A percentile compares a stretch with the other conserved stretches of the same genome.
Evolutionary conservation across 768 basidiomycete species (phyloP).

Genomic region (Vishniacozyma victoriae): DNA sequence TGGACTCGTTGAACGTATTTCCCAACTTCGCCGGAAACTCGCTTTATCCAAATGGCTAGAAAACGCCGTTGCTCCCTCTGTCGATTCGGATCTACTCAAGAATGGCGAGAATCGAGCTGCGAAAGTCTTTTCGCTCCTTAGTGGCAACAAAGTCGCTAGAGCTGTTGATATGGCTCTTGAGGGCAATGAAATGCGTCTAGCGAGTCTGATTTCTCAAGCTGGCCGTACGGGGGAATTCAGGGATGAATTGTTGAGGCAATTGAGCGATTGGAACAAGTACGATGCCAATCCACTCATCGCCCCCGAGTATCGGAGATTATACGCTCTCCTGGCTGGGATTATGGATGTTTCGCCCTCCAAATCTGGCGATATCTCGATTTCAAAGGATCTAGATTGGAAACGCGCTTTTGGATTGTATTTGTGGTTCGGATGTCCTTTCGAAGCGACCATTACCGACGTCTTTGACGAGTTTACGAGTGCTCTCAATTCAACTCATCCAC

Average conservation of each 20-base stretch:
- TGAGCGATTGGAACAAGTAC: slow-evolving; percentile 76
- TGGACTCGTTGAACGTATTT: slow-evolving; percentile 56
- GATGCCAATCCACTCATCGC: slow-evolving; percentile 64
- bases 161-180: slow-evolving; percentile 71
- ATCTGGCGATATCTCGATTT: slow-evolving; percentile 58
- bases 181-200: slow-evolving; percentile 72
- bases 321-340: slow-evolving; percentile 76
- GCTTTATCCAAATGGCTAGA: slow-evolving; percentile 82
- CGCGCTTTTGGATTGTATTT: slow-evolving; percentile 80
- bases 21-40: slow-evolving; percentile 64
- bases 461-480: slow-evolving; percentile 56
- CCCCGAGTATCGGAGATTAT: slow-evolving; percentile 66
- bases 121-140: slow-evolving; percentile 68
- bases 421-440: slow-evolving; percentile 70
- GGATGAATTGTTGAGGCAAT: slow-evolving; percentile 65
- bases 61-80: slow-evolving; percentile 60
- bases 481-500: slow-evolving; percentile 48
- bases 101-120: slow-evolving; percentile 49
- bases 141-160: slow-evolving; percentile 79
- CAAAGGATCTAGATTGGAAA: slow-evolving; percentile 84
- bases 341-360: slow-evolving; percentile 55
- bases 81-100: slow-evolving; percentile 65
- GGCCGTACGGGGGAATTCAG: slow-evolving; percentile 71
- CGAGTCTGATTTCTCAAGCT: slow-evolving; percentile 75
- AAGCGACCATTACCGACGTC: slow-evolving; percentile 62